Evolutionary conservation across 1,139 yeast species (phyloP).

Genomic region (Saccharomyces hybrid): DNA sequence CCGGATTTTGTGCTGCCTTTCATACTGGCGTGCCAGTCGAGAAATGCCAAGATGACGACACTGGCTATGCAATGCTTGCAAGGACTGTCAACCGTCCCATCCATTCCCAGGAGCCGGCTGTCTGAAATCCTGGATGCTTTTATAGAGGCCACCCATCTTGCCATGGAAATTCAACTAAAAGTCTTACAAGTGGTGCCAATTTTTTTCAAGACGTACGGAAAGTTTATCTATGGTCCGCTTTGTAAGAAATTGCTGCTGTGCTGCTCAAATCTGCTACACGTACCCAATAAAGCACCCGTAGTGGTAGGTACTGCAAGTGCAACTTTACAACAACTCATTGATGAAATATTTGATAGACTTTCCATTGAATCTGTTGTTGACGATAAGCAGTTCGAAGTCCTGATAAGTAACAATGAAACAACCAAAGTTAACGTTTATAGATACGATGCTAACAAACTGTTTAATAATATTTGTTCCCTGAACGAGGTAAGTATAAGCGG

Average conservation of each 20-base stretch:
- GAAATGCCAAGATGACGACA: conserved; percentile 66
- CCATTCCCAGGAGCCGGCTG: conserved; percentile 48
- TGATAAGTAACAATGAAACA: conserved; percentile 40
- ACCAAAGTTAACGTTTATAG: conserved; percentile 46
- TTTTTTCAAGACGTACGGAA: conserved; percentile 56
- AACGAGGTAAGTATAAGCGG: conserved; percentile 38
- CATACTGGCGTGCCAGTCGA: conserved; percentile 60
- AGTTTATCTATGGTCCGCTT: conserved; percentile 46
- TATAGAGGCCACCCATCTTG: conserved; percentile 64
- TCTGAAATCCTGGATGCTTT: conserved; percentile 56
- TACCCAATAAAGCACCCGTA: conserved; percentile 52
- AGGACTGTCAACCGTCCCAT: conserved; percentile 43
- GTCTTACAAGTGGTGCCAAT: conserved; percentile 80
- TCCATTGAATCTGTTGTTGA: conserved; percentile 32
- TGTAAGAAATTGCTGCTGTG: conserved; percentile 56
- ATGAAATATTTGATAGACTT: conserved; percentile 55
- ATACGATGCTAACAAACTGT: conserved; percentile 61
- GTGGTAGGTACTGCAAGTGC: conserved; percentile 90
- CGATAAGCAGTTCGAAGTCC: conserved; percentile 29
- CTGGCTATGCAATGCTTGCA: conserved; percentile 66
- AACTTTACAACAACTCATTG: conserved; percentile 76
- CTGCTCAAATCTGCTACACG: conserved; percentile 59
- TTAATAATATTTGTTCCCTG: conserved; percentile 62
- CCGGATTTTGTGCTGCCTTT: conserved; percentile 62
- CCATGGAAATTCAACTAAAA: conserved; percentile 76